These are phyloP conservation scores for Neurospora hispaniola DNA, from an alignment of 495 filamentous ascomycete genomes.

Conservation along the genomic window DNA sequence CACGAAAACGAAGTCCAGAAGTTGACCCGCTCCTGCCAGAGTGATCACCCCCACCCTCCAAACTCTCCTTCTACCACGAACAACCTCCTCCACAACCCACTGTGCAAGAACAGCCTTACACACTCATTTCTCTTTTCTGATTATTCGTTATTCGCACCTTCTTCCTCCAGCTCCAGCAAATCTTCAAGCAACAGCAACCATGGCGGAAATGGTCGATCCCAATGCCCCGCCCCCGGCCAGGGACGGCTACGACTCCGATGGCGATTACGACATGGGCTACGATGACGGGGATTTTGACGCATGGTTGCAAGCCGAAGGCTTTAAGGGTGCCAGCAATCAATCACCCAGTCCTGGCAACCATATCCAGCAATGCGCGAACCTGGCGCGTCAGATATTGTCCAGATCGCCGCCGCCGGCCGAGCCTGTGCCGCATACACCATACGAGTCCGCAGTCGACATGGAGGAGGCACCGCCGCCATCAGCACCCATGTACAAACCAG, in stretches of 20 bases:
- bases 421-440: background rate
- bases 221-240: background rate
- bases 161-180: background rate
- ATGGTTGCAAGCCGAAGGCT: background rate
- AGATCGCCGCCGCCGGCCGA: background rate
- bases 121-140: background rate
- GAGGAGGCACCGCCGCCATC: background rate
- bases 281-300: background rate
- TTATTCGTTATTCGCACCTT: background rate
- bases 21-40: background rate
- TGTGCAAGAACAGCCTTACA: background rate
- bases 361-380: background rate
- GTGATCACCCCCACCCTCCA: background rate
- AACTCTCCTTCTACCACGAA: background rate
- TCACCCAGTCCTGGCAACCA: background rate
- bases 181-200: background rate
- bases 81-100: background rate
- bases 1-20: background rate
- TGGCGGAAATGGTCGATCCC: background rate
- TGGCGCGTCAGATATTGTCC: background rate
- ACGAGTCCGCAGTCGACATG: background rate
- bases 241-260: background rate
- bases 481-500: background rate
- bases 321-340: background rate
- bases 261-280: background rate